Evolutionary conservation across 176 grass and related monocot genomes (phyloP), one percentile per base, ranked within the genome.

Genomic region (Pontederia paniculata): DNA sequence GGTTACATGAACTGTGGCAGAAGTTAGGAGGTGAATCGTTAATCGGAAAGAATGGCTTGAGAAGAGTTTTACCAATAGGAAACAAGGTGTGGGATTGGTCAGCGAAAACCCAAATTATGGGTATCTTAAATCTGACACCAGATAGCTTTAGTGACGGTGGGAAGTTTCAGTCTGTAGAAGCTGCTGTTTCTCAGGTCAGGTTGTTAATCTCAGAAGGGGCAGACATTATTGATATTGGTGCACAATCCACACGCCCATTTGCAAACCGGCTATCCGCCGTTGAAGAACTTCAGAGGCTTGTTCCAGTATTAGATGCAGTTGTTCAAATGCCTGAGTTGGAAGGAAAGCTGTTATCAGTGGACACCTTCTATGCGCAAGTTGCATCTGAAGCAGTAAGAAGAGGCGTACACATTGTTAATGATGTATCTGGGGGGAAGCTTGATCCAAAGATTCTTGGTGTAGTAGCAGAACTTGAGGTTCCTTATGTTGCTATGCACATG

Each of bases 141-240:
- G 85, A 96, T 42, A 96, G 90, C 68, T 89, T 96, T 79, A 86
- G 90, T 41, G 85, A 89, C 28, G 90, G 90, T 31, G 90, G 90
- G 13, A 96, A 89, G 59, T 96, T 86, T 71, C 73, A 67, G 62
- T 15, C 55, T 69, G 55, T 89, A 22, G 67, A 77, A 48, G 54
- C 54, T 75, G 85, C 85, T 15, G 44, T 96, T 67, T 68, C 71
- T 47, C 85, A 81, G 66, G 66, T 71, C 37, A 89, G 60, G 52
- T 17, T 80, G 52, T 74, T 96, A 60, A 81, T 96, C 69, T 83
- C 77, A 58, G 18, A 96, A 63, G 85, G 90, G 9, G 90, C 85
- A 43, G 85, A 96, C 66, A 96, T 96, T 65, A 77, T 96, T 43
- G 90, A 96, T 60, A 69, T 96, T 48, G 90, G 85, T 73, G 90